Conservation (phyloP, 1,284 basidiomycete species). For the Irpex rosettiformis region DNA sequence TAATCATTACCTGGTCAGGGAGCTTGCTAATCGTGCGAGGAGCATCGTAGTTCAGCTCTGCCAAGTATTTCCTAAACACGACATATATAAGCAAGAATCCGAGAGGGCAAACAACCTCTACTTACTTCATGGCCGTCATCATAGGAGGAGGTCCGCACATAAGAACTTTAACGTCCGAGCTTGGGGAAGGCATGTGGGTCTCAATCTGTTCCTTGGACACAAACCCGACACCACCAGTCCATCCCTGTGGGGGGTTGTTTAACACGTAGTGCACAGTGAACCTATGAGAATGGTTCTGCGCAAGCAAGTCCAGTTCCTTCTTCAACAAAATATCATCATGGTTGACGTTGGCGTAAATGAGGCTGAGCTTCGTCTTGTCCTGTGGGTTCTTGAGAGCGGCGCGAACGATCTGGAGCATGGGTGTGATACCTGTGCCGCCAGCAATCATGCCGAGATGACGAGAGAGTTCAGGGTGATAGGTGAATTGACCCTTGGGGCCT, state of each 20-base stretch:
- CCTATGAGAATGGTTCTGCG: slow-evolving; percentile 58
- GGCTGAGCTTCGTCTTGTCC: slow-evolving; percentile 78
- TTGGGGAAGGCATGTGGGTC: slow-evolving; percentile 62
- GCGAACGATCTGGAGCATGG: slow-evolving; percentile 96
- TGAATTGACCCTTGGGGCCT: slow-evolving; percentile 95
- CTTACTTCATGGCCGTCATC: slow-evolving; percentile 95
- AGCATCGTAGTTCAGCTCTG: slow-evolving; percentile 82
- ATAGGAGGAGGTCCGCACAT: slow-evolving; percentile 96
- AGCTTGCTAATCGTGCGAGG: slow-evolving; percentile 93
- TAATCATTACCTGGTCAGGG: slow-evolving; percentile 76
- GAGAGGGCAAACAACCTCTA: slow-evolving; percentile 12
- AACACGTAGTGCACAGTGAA: slow-evolving; percentile 91
- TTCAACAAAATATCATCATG: slow-evolving; percentile 85
- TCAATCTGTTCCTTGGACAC: slow-evolving; percentile 94
- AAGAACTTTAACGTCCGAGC: slow-evolving; percentile 74
- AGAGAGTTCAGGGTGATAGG: slow-evolving; percentile 67
- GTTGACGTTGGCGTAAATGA: slow-evolving; percentile 97
- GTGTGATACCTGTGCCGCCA: slow-evolving; percentile 94
- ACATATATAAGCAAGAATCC: slow-evolving; percentile 8
- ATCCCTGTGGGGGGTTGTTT: slow-evolving; percentile 86
- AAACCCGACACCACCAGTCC: slow-evolving; percentile 90
- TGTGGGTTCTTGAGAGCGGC: slow-evolving; percentile 82
- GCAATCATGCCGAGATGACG: slow-evolving; percentile 93
- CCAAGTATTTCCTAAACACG: slow-evolving; percentile 74
- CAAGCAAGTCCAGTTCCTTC: slow-evolving; percentile 82